phyloP scores from a whole-genome alignment of 352 stramenopile genomes.

The Globisporangium solare region DNA sequence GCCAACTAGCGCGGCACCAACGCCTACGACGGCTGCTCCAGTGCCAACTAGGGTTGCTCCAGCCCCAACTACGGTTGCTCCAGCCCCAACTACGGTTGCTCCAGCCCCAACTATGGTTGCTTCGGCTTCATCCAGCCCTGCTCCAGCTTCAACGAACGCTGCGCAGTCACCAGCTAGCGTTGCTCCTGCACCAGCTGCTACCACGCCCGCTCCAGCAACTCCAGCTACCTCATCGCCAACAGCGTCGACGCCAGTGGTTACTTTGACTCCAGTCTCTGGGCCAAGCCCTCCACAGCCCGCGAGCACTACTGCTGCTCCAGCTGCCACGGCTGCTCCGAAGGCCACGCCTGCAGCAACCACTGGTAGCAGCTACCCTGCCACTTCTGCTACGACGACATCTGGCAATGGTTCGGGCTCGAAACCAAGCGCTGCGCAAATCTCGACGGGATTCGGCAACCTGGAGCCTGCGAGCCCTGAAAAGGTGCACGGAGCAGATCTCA shows the following conservation, averaged over 20 bases:
- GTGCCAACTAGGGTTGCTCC: not conserved
- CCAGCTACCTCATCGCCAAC: not conserved
- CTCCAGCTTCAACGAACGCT: too few species aligned
- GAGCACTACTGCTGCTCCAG: slow-evolving; percentile 3
- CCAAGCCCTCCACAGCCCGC: slow-evolving; percentile 1
- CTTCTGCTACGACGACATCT: not conserved
- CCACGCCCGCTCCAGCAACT: not conserved
- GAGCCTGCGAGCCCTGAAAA: slow-evolving; percentile 12
- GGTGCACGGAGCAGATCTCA: slow-evolving; percentile 15
- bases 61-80: too few species aligned
- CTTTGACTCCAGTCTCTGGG: not conserved
- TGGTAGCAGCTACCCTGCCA: not conserved
- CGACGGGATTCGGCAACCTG: slow-evolving; percentile 12
- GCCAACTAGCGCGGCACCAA: slow-evolving; percentile 3
- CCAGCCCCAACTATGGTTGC: slow-evolving; percentile 4
- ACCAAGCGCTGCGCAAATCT: slow-evolving; percentile 6
- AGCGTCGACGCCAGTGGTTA: not conserved
- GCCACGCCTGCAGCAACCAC: slow-evolving; percentile 1
- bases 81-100: too few species aligned
- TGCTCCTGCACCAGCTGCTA: not conserved
- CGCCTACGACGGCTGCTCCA: not conserved
- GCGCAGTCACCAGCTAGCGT: too few species aligned
- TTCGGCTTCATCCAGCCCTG: too few species aligned
- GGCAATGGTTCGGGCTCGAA: slow-evolving; percentile 4
- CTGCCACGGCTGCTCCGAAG: slow-evolving; percentile 1